These are phyloP conservation scores for Starmerella stellata DNA, from an alignment of 805 yeast genomes.

Conservation along the genomic window DNA sequence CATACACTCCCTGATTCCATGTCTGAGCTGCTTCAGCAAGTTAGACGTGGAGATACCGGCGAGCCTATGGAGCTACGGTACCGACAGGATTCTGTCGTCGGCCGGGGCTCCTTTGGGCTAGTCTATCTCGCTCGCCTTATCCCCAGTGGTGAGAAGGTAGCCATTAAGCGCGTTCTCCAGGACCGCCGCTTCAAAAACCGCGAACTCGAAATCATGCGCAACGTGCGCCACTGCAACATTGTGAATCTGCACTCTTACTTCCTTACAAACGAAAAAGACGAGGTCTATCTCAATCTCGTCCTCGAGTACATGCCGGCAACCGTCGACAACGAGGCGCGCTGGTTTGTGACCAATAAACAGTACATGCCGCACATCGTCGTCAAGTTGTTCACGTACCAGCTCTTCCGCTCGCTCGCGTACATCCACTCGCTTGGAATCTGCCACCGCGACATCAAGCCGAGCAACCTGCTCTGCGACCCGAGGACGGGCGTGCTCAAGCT, in stretches of 20 bases:
- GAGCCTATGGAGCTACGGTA: slow-evolving; percentile 45
- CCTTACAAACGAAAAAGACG: slow-evolving; percentile 62
- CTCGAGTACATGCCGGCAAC: slow-evolving; percentile 94
- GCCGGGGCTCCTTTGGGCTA: slow-evolving; percentile 98
- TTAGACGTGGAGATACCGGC: slow-evolving; percentile 54
- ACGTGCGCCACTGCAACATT: slow-evolving; percentile 68
- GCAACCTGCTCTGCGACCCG: slow-evolving; percentile 75
- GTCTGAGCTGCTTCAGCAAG: slow-evolving; percentile 37
- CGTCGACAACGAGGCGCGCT: slow-evolving; percentile 73
- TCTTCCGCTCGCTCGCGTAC: slow-evolving; percentile 58
- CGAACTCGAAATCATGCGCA: slow-evolving; percentile 88
- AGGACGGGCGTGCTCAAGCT: slow-evolving; percentile 66
- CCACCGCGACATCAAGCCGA: slow-evolving; percentile 87
- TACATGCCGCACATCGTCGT: slow-evolving; percentile 82
- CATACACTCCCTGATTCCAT: slow-evolving; percentile 1
- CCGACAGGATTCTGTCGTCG: slow-evolving; percentile 75
- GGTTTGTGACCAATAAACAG: slow-evolving; percentile 35
- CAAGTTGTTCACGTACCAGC: slow-evolving; percentile 70
- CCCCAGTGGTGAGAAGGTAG: slow-evolving; percentile 64
- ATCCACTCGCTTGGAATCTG: slow-evolving; percentile 57
- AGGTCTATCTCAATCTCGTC: slow-evolving; percentile 72
- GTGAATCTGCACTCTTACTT: slow-evolving; percentile 77
- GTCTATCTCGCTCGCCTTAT: slow-evolving; percentile 75
- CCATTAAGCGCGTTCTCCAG: slow-evolving; percentile 90
- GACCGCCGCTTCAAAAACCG: slow-evolving; percentile 92